phyloP scores from a whole-genome alignment of 2,329 filamentous ascomycete genomes.

The Colletotrichum tabaci region DNA sequence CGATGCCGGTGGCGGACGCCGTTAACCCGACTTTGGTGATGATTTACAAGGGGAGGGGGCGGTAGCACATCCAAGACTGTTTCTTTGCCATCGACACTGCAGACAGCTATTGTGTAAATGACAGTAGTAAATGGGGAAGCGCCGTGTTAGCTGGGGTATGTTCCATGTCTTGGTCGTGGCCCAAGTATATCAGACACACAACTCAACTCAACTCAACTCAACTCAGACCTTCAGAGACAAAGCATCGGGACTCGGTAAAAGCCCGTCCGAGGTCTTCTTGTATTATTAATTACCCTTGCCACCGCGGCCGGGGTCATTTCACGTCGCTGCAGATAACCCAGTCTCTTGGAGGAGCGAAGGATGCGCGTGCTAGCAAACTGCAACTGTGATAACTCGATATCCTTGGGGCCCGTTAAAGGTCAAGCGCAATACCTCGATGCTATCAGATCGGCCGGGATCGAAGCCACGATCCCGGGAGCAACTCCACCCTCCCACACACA shows the following conservation, averaged over 20 bases:
- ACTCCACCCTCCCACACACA: background rate
- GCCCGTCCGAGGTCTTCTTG: background rate
- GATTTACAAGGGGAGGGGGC: background rate
- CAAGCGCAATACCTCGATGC: background rate
- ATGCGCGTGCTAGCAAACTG: background rate
- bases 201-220: no score
- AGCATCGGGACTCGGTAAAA: background rate
- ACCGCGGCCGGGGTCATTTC: no score
- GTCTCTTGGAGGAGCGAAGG: background rate
- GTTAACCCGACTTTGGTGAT: background rate
- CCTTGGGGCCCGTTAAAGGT: no score
- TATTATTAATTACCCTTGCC: no score
- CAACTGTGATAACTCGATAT: background rate
- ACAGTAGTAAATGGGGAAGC: no score
- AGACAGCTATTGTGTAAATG: no score
- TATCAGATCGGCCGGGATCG: background rate
- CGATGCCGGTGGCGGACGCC: background rate
- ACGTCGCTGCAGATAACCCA: background rate
- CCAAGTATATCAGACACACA: no score
- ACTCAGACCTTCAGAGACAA: background rate
- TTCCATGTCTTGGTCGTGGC: no score
- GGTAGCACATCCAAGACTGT: background rate
- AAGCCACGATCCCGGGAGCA: background rate
- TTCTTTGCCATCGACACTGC: background rate
- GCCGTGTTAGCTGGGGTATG: no score